Evolutionary conservation across 768 basidiomycete genomes (phyloP).

Genomic region (Kondoa subrosea): DNA sequence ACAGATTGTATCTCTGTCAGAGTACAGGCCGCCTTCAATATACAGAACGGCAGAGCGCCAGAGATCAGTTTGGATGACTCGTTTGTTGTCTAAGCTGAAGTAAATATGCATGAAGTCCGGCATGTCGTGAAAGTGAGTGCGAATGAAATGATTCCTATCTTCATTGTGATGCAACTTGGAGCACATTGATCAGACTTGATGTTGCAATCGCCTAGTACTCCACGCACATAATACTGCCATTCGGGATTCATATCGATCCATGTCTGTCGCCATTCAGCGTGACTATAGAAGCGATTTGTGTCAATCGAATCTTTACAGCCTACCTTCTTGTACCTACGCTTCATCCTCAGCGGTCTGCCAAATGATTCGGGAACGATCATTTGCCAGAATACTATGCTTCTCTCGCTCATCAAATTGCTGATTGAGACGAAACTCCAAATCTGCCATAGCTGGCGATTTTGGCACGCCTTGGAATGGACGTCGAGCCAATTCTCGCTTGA

Average conservation of each 20-base stretch:
- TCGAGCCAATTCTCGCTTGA: not conserved
- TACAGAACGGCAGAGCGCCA: not conserved
- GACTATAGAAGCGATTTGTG: not conserved
- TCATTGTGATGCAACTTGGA: not conserved
- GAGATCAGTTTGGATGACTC: not conserved
- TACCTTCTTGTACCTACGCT: not conserved
- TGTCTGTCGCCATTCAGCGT: not conserved
- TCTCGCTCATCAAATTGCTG: not conserved
- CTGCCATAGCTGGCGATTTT: not conserved
- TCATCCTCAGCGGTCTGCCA: not conserved
- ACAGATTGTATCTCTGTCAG: not conserved
- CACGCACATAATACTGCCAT: not conserved
- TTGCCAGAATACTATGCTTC: not conserved
- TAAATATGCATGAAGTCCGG: not conserved
- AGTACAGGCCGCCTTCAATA: not conserved
- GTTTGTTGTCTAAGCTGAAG: not conserved
- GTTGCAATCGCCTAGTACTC: not conserved
- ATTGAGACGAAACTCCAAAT: not conserved
- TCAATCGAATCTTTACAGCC: not conserved
- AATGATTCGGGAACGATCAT: not conserved
- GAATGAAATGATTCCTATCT: not conserved
- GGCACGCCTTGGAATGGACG: not conserved
- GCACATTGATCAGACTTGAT: too few relatives aligned
- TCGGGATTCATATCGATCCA: not conserved
- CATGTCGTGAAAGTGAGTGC: not conserved